phyloP scores from a whole-genome alignment of 495 filamentous ascomycete species.

The Talaromyces adpressus region DNA sequence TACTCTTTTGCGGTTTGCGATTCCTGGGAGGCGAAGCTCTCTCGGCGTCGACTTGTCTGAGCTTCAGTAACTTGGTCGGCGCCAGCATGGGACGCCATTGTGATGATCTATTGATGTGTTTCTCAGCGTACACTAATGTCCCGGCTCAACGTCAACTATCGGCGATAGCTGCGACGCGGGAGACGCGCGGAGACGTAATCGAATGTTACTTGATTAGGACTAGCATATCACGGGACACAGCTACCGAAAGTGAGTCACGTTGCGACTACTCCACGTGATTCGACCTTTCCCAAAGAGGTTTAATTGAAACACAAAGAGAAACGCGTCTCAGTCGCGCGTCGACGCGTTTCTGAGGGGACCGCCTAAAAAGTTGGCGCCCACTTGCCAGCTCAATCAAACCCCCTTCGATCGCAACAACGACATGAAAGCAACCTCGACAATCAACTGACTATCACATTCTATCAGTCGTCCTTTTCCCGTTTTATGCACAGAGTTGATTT shows the following conservation, averaged over 20 bases:
- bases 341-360: not conserved
- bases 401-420: not conserved
- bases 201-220: not conserved
- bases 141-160: not conserved
- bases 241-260: not conserved
- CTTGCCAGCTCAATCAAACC: constrained; percentile 2
- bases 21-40: constrained; percentile 57
- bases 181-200: not conserved
- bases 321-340: not conserved
- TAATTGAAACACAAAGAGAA: constrained; percentile 3
- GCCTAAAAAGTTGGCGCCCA: constrained; percentile 1
- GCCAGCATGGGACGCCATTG: not conserved
- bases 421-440: not conserved
- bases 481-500: not conserved
- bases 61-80: not conserved
- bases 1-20: constrained; percentile 90
- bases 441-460: not conserved
- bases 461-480: not conserved
- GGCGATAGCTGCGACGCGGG: not conserved
- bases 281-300: not conserved
- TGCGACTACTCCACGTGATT: not conserved
- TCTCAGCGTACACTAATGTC: not conserved
- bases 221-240: not conserved
- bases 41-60: constrained; percentile 19
- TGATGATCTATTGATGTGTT: not conserved